Evolutionary conservation across 306 rosid species (phyloP).

Genomic region (Lagenaria siceraria): DNA sequence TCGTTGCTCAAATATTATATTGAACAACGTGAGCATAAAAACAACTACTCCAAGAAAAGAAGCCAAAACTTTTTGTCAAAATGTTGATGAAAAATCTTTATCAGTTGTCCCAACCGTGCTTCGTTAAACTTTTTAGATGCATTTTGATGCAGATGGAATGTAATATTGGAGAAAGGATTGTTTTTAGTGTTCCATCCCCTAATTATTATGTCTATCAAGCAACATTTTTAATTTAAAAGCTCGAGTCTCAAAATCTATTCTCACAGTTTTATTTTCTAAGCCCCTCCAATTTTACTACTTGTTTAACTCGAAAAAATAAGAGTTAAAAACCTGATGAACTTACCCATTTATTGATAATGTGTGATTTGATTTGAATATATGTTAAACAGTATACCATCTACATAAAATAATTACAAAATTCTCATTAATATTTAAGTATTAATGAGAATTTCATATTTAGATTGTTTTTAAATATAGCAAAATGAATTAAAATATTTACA

Average conservation of each 20-base stretch:
- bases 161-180: neutral
- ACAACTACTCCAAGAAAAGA: neutral
- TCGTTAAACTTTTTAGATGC: neutral
- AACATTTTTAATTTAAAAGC: neutral
- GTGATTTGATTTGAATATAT: too few relatives aligned
- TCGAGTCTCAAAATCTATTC: neutral
- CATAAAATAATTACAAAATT: too few relatives aligned
- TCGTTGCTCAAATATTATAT: slow-evolving; percentile 15
- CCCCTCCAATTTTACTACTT: too few relatives aligned
- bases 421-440: too few relatives aligned
- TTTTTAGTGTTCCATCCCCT: neutral
- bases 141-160: neutral
- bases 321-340: too few relatives aligned
- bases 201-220: neutral
- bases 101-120: slow-evolving; percentile 9
- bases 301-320: too few relatives aligned
- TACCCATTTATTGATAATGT: too few relatives aligned
- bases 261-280: neutral
- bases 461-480: too few relatives aligned
- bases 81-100: slow-evolving; percentile 9
- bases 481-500: too few relatives aligned
- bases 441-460: too few relatives aligned
- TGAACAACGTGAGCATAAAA: slow-evolving; percentile 11
- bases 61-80: slow-evolving; percentile 8
- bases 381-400: too few relatives aligned